These are phyloP conservation scores for Nitzschia sp. DNA, from an alignment of 108 stramenopile species.

Conservation along the genomic window DNA sequence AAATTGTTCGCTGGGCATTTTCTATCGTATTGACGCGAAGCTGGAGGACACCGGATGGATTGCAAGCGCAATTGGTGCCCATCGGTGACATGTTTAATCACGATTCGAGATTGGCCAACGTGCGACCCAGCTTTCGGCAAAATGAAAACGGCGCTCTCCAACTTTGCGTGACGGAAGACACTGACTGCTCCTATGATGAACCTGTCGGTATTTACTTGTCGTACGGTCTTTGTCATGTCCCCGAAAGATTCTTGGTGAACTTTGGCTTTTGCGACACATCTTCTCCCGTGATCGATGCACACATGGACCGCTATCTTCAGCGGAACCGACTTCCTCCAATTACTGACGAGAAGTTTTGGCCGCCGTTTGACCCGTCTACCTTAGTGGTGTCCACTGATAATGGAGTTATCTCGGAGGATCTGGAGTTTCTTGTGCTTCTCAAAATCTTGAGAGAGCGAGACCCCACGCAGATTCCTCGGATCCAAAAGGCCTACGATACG, in stretches of 20 bases:
- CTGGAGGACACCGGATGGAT: slow-evolving; percentile 39
- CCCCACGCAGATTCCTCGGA: neutral
- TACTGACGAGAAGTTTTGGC: slow-evolving; percentile 11
- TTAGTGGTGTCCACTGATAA: slow-evolving; percentile 25
- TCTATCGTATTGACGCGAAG: slow-evolving; percentile 43
- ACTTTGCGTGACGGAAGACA: slow-evolving; percentile 10
- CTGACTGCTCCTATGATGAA: slow-evolving; percentile 1
- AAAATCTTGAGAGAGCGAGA: slow-evolving; percentile 15
- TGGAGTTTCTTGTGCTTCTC: slow-evolving; percentile 26
- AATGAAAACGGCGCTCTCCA: slow-evolving; percentile 21
- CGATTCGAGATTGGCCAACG: slow-evolving; percentile 28
- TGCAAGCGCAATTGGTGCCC: slow-evolving; percentile 37
- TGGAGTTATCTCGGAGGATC: slow-evolving; percentile 31
- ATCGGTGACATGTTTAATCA: slow-evolving; percentile 54
- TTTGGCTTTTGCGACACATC: slow-evolving; percentile 46
- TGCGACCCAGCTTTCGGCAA: slow-evolving; percentile 18
- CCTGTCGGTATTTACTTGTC: slow-evolving; percentile 23
- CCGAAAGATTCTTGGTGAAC: slow-evolving; percentile 35
- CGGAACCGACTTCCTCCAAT: neutral
- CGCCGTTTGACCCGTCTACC: slow-evolving; percentile 21
- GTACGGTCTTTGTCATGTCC: slow-evolving; percentile 36
- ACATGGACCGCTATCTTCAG: slow-evolving; percentile 14
- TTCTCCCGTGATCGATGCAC: slow-evolving; percentile 21
- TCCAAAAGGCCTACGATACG: slow-evolving; percentile 7
- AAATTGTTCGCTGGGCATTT: slow-evolving; percentile 37